Base-by-base conservation (phyloP, 179 eudicot species). In the Drosera spatulata region DNA sequence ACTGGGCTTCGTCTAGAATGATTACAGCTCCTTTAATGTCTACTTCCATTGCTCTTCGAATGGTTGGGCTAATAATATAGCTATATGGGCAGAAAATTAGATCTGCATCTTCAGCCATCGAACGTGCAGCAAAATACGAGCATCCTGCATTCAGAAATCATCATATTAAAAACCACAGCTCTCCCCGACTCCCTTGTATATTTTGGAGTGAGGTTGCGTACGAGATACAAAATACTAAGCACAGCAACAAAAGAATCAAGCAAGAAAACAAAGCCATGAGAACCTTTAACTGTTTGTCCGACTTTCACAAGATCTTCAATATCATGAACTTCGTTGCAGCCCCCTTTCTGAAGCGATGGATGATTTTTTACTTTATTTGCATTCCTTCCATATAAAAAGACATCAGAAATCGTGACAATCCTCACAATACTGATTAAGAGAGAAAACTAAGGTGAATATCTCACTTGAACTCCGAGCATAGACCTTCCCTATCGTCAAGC, bases 1-100 rank as follows among this genome's bases (percentile, higher is more conserved):
- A 93, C 99, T 93, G 99, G 39, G 99, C 99, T 80, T 93, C 99
- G 67, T 93, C 99, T 61, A 93, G 87, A 79, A 93, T 82, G 40
- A 93, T 68, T 61, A 89, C 71, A 52, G 95, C 83, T 52, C 90
- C 86, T 59, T 63, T 67, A 60, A 93, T 79, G 67, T 89, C 84
- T 50, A 89, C 76, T 71, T 90, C 99, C 97, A 93, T 90, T 56
- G 95, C 99, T 64, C 81, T 83, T 54, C 99, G 78, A n/a, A 90
- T 75, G 48, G 80, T 56, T 54, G 99, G 95, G 79, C 82, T 93
- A 49, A 89, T 65, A 14, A 93, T 77, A 69, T 93, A 93, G 63
- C 78, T 90, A 79, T 93, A 93, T 10, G 97, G 99, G 64, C 99
- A 93, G 67, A 93, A 93, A 33, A 93, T 73, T 65, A 93, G 64